Evolutionary conservation across 164 flowering plant genomes (phyloP).

Genomic region (Warburgia ugandensis): DNA sequence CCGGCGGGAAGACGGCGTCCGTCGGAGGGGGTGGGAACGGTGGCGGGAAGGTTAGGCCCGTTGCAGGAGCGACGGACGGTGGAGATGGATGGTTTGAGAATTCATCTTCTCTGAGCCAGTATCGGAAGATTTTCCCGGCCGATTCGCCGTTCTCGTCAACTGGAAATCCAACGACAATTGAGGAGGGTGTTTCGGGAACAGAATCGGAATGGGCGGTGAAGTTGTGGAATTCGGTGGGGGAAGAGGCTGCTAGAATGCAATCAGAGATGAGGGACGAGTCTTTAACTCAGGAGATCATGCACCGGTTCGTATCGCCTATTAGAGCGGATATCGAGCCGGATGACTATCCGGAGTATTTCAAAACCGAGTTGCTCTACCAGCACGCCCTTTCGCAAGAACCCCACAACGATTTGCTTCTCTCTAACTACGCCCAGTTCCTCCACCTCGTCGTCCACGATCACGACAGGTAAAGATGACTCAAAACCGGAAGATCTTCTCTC

Average conservation of each 20-base stretch:
- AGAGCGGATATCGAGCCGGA: conserved; percentile 48
- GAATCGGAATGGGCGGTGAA: conserved; percentile 32
- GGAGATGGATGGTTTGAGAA: conserved; percentile 39
- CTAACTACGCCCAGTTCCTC: conserved; percentile 90
- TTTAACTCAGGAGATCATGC: conserved; percentile 49
- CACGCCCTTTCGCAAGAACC: conserved; percentile 52
- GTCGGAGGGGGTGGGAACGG: conserved; percentile 64
- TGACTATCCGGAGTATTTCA: conserved; percentile 31
- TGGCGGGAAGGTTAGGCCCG: conserved; percentile 49
- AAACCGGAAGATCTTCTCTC: too few relatives aligned
- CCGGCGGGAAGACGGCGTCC: conserved; percentile 44
- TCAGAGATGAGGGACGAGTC: conserved; percentile 27
- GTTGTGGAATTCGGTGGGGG: conserved; percentile 60
- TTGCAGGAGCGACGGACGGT: conserved; percentile 59
- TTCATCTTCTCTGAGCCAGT: conserved; percentile 16
- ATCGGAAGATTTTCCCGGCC: conserved; percentile 33
- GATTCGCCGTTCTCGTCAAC: conserved; percentile 33
- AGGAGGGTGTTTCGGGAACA: conserved; percentile 25
- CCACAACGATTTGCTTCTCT: conserved; percentile 55
- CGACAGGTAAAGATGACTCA: too few relatives aligned
- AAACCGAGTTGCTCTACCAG: conserved; percentile 67
- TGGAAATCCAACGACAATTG: conserved; percentile 19
- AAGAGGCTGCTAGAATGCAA: conserved; percentile 53
- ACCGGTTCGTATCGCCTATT: conserved; percentile 58
- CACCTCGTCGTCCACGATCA: conserved; percentile 65